Evolutionary conservation across 495 filamentous ascomycete species (phyloP), one percentile per base, ranked within the genome.

Genomic region (Aspergillus conjunctus): DNA sequence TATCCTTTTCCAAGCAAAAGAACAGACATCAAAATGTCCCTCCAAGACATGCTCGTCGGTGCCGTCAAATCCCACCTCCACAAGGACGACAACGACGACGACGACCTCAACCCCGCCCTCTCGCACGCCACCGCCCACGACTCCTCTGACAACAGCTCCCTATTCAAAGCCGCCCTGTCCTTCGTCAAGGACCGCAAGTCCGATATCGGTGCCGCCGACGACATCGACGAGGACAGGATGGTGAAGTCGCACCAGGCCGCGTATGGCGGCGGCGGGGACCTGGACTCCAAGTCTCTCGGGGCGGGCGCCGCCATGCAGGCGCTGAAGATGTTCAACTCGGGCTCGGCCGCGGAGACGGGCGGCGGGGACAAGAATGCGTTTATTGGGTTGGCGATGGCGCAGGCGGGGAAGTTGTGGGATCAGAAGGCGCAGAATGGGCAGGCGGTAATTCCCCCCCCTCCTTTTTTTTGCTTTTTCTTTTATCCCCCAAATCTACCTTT

Each of bases 371-470:
- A 88, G 78, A 87, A 82, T 67, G 71, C 80, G 66, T 84, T 89
- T 58, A 81, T 90, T 65, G 86, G 85, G 5, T 69, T 88, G 72
- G 87, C 87, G 0, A 90, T 90, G 87, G 79, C 75, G 8, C 81
- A 90, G 80, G 87, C 87, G 34, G 72, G 78, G 18, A 84, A 86
- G 73, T 64, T 90, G 67, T 90, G 85, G 73, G 87, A 88, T 72
- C 67, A 86, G 78, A 77, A 81, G 73, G 34, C 66, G 37, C 51
- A 65, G 7, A 61, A 69, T 63, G 85, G 85, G 8, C 62, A 64
- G 46, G 73, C 83, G 58, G 79, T 84, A 61, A 66, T 81, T 80
- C 61, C 62, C 57, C 48, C 39, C 48, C 22, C 48, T 54, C 14
- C 3, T 10, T 58, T 45, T 18, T 8, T 44, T 22, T 46, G 26